Conservation (phyloP, 192 early-diverging fungal genomes). For the Spizellomyces sp. region DNA sequence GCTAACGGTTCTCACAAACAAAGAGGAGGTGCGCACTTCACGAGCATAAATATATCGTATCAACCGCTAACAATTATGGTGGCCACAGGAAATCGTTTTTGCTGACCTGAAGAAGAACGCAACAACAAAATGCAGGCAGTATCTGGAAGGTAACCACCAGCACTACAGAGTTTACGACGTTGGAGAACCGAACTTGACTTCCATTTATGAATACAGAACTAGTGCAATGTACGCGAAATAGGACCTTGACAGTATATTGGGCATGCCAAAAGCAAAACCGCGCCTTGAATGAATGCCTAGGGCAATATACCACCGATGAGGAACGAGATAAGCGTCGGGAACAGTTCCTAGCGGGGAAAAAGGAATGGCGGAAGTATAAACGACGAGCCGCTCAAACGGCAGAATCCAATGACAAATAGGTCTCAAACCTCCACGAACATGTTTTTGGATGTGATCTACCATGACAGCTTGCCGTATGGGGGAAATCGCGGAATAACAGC, state of each 20-base stretch:
- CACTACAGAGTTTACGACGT: not conserved
- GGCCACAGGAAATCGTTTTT: slow-evolving; percentile 30
- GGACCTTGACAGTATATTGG: slow-evolving; percentile 34
- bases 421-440: too few species aligned
- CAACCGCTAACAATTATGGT: not conserved
- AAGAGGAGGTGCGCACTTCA: slow-evolving; percentile 12
- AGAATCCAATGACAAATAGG: too few species aligned
- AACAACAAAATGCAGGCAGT: slow-evolving; percentile 20
- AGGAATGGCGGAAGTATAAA: too few species aligned
- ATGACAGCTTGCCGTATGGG: too few species aligned
- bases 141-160: slow-evolving; percentile 19
- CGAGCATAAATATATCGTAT: not conserved
- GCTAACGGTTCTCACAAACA: slow-evolving; percentile 30
- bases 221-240: slow-evolving; percentile 21
- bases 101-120: slow-evolving; percentile 34
- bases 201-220: slow-evolving; percentile 23
- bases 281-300: slow-evolving; percentile 38
- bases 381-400: too few species aligned
- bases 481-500: too few species aligned
- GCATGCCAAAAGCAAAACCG: slow-evolving; percentile 23
- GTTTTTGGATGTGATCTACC: too few species aligned
- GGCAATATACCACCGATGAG: slow-evolving; percentile 31
- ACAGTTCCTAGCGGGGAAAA: too few species aligned
- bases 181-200: too few species aligned
- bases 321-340: slow-evolving; percentile 12